Base-by-base conservation (phyloP, 2,329 filamentous ascomycete species). In the Aspergillus uvarum region DNA sequence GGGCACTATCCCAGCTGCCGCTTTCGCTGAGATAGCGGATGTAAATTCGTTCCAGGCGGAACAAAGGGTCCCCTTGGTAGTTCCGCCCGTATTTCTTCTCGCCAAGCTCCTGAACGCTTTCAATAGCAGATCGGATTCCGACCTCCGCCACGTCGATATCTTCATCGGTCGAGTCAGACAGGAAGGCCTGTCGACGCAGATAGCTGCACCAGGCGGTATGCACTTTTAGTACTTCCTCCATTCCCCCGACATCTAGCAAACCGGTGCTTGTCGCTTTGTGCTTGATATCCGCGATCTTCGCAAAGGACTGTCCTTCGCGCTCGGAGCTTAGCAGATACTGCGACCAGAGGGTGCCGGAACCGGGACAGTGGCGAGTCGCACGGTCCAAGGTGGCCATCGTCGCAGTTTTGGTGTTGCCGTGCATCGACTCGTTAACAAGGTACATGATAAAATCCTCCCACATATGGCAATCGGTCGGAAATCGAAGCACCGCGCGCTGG, bases 181-280 rank as follows among this genome's bases (percentile, higher is more conserved):
- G 82, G 79, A 96, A 92, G 19, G 94, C 92, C 52, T 88, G 88
- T 24, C 95, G 89, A 66, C 94, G 92, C 21, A 99, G 83, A 68
- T 94, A 98, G 53, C 92, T 92, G 71, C 94, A 97, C 95, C 95
- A 99, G 0, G 93, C 89, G 56, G 91, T 87, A 70, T 97, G 92
- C 70, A 98, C 91, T 68, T 96, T 92, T 60, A 98, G 85, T 32
- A 97, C 87, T 65, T 93, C 90, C 53, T 92, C 87, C 83, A 97
- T 89, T 24, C 92, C 93, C 62, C 92, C 88, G 63, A 90, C 88
- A 72, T 96, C 92, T 5, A 98, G 82, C 47, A 96, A 82, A 8
- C 92, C 89, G 24, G 91, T 92, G 70, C 89, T 91, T 0, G 93
- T 98, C 6, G 95, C 95, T 48, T 88, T 88, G 74, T 97, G 92